Evolutionary conservation across 257 asterid genomes (phyloP).

Genomic region (Datura wrightii): DNA sequence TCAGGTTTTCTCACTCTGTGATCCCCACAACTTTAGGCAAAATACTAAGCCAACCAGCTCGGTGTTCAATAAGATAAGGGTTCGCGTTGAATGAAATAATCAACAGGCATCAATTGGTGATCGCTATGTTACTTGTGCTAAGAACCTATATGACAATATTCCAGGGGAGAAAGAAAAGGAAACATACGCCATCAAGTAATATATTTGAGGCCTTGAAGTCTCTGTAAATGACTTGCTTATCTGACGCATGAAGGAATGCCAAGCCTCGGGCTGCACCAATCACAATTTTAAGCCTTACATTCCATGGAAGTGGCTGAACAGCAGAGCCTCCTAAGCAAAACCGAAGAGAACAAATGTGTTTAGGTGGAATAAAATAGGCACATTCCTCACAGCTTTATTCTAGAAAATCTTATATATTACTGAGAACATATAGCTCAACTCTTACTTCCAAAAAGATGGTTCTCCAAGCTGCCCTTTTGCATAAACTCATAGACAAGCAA

Average conservation of each 20-base stretch:
- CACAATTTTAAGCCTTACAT: conserved; percentile 60
- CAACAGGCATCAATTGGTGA: conserved; percentile 22
- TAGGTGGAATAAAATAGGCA: neutral
- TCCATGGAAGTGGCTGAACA: conserved; percentile 81
- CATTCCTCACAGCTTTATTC: conserved; percentile 5
- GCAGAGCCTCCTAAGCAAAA: conserved; percentile 68
- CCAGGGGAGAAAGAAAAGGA: neutral
- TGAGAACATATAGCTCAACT: neutral
- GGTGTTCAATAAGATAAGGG: neutral
- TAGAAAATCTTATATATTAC: neutral
- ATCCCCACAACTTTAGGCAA: neutral
- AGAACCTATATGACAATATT: neutral
- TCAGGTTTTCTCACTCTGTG: neutral
- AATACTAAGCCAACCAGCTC: neutral
- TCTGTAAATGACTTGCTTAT: conserved; percentile 65
- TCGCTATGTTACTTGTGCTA: neutral
- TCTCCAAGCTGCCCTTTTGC: conserved; percentile 97
- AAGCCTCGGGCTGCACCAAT: conserved; percentile 80
- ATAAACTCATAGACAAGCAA: conserved; percentile 86
- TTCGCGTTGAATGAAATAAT: neutral
- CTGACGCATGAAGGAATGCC: conserved; percentile 67
- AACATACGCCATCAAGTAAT: conserved; percentile 74
- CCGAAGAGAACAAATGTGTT: conserved; percentile 11
- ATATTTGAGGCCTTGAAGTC: conserved; percentile 88
- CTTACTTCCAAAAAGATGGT: conserved; percentile 95